Evolutionary conservation across 2,329 filamentous ascomycete genomes (phyloP).

Genomic region (Penicillium sp.): DNA sequence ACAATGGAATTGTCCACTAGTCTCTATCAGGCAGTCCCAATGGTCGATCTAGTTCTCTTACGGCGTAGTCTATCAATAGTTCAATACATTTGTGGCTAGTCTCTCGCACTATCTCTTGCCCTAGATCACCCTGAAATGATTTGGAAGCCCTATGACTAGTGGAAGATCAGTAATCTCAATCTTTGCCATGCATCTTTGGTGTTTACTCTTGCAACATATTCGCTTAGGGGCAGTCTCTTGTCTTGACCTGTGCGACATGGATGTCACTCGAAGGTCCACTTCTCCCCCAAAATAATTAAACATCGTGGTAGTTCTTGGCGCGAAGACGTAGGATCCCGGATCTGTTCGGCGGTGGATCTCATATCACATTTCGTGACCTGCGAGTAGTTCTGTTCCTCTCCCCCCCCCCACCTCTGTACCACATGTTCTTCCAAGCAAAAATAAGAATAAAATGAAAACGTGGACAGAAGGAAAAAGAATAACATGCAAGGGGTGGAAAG

Average conservation of each 20-base stretch:
- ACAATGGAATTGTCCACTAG: conserved; percentile 5
- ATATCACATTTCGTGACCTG: background rate
- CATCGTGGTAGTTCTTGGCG: background rate
- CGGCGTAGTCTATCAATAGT: conserved; percentile 1
- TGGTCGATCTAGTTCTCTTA: conserved; percentile 1
- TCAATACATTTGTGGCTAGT: conserved; percentile 3
- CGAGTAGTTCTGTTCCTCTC: background rate
- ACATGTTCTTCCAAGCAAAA: background rate
- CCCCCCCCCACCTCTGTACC: too few relatives aligned
- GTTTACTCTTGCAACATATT: background rate
- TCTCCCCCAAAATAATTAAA: background rate
- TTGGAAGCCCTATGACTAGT: conserved; percentile 13
- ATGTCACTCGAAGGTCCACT: conserved; percentile 1
- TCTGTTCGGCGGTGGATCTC: conserved; percentile 5
- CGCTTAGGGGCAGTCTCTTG: background rate
- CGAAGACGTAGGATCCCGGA: background rate
- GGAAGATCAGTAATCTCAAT: conserved; percentile 3
- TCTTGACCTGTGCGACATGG: conserved; percentile 11
- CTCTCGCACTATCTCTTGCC: conserved; percentile 1
- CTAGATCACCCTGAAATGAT: conserved; percentile 10
- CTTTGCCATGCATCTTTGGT: background rate
- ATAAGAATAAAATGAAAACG: background rate
- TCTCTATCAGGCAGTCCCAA: background rate
- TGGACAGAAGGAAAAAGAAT: background rate
- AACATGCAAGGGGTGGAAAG: conserved; percentile 4